Evolutionary conservation across 768 basidiomycete species (phyloP), one percentile per base, ranked within the genome.

Genomic region (Lentinus tigrinus): DNA sequence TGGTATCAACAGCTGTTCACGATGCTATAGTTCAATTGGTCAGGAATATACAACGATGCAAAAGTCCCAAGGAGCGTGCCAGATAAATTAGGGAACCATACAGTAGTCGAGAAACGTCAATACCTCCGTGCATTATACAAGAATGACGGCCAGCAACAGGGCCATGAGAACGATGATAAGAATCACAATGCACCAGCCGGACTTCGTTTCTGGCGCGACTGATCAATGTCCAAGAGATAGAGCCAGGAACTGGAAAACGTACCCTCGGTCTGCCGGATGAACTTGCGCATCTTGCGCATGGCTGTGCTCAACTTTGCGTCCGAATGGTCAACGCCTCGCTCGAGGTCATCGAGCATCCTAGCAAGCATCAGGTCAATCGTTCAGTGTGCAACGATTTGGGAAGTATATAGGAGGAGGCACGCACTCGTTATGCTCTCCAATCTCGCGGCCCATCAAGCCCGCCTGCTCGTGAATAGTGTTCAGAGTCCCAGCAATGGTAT

Each of bases 381-480:
- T 6, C 17, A 4, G 1, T n/a, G n/a, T n/a, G n/a, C 2, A 14
- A 21, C 10, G 44, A 28, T 44, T 51, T 27, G 56, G 34, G 21
- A 27, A 72, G 46, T 19, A 19, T 36, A 34, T 2, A 49, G 60
- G 71, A 34, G 28, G 47, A 10, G 46, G 23, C 17, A 65, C 85
- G 61, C 61, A 96, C 96, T 93, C 92, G 64, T 89, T 91, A 66
- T 99, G 97, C 69, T 95, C 93, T 9, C 71, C 77, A 49, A 98
- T 91, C 69, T 99, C 97, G 56, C 85, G 85, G 0, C 96, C 96
- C 85, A 99, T 99, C 31, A 98, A 76, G 11, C 89, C 90, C 0
- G 97, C 97, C 73, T 98, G 97, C 62, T 91, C 87, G 0, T 88
- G 87, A 7, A 99, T 76, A 0, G 89, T 95, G 56, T 70, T 85